phyloP scores from a whole-genome alignment of 805 yeast species.

The Starmerella ratchasimensis region DNA sequence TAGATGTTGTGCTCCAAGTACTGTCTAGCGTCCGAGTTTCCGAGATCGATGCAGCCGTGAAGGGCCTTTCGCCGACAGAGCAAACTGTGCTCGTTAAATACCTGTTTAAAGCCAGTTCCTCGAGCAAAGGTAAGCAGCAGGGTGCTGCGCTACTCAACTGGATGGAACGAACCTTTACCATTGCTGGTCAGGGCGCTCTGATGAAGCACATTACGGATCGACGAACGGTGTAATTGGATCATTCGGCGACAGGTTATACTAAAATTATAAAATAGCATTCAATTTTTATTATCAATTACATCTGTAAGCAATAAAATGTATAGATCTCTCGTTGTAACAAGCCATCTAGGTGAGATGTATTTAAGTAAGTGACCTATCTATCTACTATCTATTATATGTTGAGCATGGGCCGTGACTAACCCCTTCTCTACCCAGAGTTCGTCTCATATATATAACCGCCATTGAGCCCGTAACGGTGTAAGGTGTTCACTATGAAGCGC shows the following conservation, averaged over 20 bases:
- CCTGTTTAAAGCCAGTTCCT: conserved; percentile 72
- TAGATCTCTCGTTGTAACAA: not conserved
- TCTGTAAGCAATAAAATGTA: not conserved
- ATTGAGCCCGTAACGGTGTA: too few species aligned
- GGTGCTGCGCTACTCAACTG: conserved; percentile 79
- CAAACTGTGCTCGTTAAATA: conserved; percentile 71
- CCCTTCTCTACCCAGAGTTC: too few species aligned
- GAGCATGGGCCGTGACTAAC: too few species aligned
- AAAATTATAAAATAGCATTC: not conserved
- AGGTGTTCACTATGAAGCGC: too few species aligned
- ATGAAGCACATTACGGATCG: conserved; percentile 78
- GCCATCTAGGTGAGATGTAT: not conserved
- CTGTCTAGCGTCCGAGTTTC: conserved; percentile 52
- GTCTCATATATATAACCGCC: too few species aligned
- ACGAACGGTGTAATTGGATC: conserved; percentile 43
- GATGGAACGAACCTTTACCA: conserved; percentile 80
- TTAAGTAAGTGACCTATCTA: too few species aligned
- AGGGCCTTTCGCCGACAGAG: conserved; percentile 45
- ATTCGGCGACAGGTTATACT: not conserved
- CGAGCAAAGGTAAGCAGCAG: conserved; percentile 47
- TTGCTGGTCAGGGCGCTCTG: conserved; percentile 79
- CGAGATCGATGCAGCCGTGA: conserved; percentile 52
- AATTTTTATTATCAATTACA: not conserved
- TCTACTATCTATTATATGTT: too few species aligned
- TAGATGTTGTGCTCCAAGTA: conserved; percentile 51